Percentiles rank a stretch among this genome's conserved stretches.
Evolutionary conservation across 192 early-diverging fungal genomes (phyloP).

Genomic region (Spizellomyces sp.): DNA sequence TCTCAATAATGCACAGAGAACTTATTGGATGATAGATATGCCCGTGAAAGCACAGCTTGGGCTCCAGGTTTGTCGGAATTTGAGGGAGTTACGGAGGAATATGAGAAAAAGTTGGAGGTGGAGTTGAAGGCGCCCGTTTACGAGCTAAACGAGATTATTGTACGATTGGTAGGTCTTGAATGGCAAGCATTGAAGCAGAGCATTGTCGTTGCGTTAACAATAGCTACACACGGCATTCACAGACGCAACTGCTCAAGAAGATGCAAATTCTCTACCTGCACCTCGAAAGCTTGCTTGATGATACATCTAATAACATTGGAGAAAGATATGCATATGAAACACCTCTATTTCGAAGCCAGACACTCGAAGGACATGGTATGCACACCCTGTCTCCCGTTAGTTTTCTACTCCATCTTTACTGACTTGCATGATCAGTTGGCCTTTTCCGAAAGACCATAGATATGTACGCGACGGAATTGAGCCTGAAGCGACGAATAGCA

Average conservation of each 20-base stretch:
- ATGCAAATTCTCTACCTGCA: constrained; percentile 7
- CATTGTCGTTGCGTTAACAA: too few species aligned
- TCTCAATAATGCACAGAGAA: not conserved
- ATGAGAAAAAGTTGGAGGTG: not conserved
- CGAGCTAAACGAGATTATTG: not conserved
- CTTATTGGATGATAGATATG: not conserved
- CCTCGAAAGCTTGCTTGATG: constrained; percentile 8
- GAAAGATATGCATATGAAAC: constrained; percentile 9
- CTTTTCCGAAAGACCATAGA: not conserved
- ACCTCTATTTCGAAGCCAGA: constrained; percentile 2
- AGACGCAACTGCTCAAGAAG: constrained; percentile 5
- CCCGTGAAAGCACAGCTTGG: not conserved
- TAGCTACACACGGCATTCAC: too few species aligned
- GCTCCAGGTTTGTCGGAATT: not conserved
- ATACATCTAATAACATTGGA: constrained; percentile 22
- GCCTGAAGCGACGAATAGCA: constrained; percentile 10
- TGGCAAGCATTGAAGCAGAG: too few species aligned
- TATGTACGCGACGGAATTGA: constrained; percentile 20
- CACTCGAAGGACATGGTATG: constrained; percentile 20
- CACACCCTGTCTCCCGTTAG: not conserved
- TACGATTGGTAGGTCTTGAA: not conserved
- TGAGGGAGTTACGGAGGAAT: not conserved
- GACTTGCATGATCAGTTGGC: too few species aligned
- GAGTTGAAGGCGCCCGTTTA: not conserved
- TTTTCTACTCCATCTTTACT: not conserved